Evolutionary conservation across 208 protist species (phyloP), one percentile per base, ranked within the genome.

Genomic region (Crithidia thermophila): DNA sequence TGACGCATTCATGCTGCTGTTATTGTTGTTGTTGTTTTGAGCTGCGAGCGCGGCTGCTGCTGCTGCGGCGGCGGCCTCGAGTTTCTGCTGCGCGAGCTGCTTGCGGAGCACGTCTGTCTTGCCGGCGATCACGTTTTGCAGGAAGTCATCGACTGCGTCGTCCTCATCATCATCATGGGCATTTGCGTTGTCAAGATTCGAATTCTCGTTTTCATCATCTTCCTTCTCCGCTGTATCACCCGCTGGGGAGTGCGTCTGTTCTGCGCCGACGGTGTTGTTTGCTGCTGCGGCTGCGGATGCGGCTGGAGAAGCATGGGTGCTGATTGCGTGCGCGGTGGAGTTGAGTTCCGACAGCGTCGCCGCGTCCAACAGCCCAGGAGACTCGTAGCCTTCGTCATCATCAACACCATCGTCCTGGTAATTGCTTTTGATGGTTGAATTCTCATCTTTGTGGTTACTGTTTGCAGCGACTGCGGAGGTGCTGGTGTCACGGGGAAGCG

Each of bases 111-210:
- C 59, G 14, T 86, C 78, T 14, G 85, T 82, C 40, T 84, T 82
- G 11, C 89, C 89, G 10, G 71, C 77, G 34, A 93, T 90, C 45
- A 91, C 79, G 49, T 75, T 66, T 13, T 85, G 55, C n/a, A 94
- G 64, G 55, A 94, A 94, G 28, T 84, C 76, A 27, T 72, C 75
- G 2, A 89, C 83, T 2, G 47, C 83, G 45, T 81, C 76, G 33
- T 83, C 58, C 23, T 64, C 52, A 11, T 65, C 53, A 33, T 55
- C 61, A 2, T 13, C 40, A 18, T 30, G 20, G 18, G 14, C 23
- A 9, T 47, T 25, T n/a, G n/a, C 37, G 4, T 9, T 4, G 30
- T 21, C 18, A 6, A n/a, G 13, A 43, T 16, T 43, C 13, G 13
- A 16, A 43, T 16, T 43, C 16, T 16, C 39, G 16, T 16, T 43